A percentile compares a stretch with the other conserved stretches of the same genome.
phyloP scores from a whole-genome alignment of 345 rosid genomes.

The Moringa oleifera region DNA sequence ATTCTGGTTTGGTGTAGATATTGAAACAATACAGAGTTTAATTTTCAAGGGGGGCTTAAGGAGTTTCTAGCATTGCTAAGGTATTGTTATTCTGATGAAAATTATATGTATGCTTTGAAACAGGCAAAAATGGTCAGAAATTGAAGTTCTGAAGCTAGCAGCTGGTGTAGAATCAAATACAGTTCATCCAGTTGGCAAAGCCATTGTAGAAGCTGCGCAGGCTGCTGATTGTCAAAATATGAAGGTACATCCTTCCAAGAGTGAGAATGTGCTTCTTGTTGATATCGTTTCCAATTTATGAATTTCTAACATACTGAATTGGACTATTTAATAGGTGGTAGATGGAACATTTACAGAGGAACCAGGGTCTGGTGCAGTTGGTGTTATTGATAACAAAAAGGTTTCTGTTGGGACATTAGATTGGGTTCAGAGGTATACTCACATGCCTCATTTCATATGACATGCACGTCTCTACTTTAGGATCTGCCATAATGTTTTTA shows the following conservation, averaged over 20 bases:
- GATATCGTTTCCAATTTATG: not conserved
- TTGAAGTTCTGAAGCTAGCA: constrained; percentile 74
- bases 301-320: constrained; percentile 10
- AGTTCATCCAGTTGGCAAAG: constrained; percentile 92
- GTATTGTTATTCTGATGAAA: constrained; percentile 3
- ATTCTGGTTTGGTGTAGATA: no score
- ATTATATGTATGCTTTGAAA: constrained; percentile 20
- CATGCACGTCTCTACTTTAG: constrained; percentile 4
- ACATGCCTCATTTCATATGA: constrained; percentile 4
- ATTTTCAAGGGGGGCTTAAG: not conserved
- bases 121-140: constrained; percentile 64
- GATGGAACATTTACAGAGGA: constrained; percentile 89
- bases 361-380: constrained; percentile 92
- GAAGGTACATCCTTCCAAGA: constrained; percentile 39
- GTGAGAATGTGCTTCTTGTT: constrained; percentile 6
- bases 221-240: constrained; percentile 36
- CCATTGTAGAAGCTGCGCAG: constrained; percentile 78
- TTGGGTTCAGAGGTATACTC: constrained; percentile 73
- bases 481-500: not conserved
- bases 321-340: constrained; percentile 38
- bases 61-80: not conserved
- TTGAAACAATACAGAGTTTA: not conserved
- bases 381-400: constrained; percentile 52
- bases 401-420: constrained; percentile 88
- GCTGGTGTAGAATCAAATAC: constrained; percentile 93